Percentiles rank a stretch among this genome's conserved stretches.
These are phyloP conservation scores for Wickerhamomyces canadensis DNA, from an alignment of 805 yeast species.

Conservation along the genomic window DNA sequence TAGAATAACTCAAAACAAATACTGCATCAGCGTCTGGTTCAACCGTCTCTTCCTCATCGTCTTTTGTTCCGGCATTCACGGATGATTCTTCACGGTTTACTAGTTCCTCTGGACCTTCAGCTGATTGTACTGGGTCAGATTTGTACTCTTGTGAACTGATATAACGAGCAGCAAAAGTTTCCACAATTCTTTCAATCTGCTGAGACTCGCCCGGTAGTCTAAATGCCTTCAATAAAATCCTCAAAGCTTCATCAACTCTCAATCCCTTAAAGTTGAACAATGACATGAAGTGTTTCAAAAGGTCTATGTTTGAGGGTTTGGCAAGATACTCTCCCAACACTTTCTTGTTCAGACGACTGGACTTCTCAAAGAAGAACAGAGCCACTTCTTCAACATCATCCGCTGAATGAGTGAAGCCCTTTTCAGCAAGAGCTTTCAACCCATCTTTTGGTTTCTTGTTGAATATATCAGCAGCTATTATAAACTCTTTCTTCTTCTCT, in stretches of 20 bases:
- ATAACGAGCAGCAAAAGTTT: conserved; percentile 77
- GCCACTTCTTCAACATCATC: conserved; percentile 63
- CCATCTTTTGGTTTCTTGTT: conserved; percentile 80
- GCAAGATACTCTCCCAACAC: conserved; percentile 83
- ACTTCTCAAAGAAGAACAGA: conserved; percentile 65
- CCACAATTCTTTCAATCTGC: conserved; percentile 90
- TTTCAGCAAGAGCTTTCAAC: conserved; percentile 52
- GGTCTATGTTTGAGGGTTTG: conserved; percentile 57
- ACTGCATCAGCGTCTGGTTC: conserved; percentile 82
- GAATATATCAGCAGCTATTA: conserved; percentile 67
- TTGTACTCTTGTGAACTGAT: conserved; percentile 52
- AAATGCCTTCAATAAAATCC: conserved; percentile 75
- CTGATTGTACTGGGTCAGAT: too few species aligned
- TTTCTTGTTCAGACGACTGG: conserved; percentile 82
- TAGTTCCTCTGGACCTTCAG: conserved; percentile 15
- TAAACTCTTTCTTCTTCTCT: conserved; percentile 63
- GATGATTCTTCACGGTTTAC: too few species aligned
- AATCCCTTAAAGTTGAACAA: conserved; percentile 64
- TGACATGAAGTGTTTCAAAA: conserved; percentile 60
- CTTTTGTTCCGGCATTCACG: background rate
- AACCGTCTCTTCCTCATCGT: conserved; percentile 32
- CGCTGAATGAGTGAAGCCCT: conserved; percentile 52
- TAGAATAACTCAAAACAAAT: conserved; percentile 83
- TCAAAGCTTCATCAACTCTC: conserved; percentile 89
- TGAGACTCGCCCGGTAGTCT: conserved; percentile 97